These are phyloP conservation scores for Quercus variabilis DNA, from an alignment of 306 rosid genomes.

Conservation along the genomic window DNA sequence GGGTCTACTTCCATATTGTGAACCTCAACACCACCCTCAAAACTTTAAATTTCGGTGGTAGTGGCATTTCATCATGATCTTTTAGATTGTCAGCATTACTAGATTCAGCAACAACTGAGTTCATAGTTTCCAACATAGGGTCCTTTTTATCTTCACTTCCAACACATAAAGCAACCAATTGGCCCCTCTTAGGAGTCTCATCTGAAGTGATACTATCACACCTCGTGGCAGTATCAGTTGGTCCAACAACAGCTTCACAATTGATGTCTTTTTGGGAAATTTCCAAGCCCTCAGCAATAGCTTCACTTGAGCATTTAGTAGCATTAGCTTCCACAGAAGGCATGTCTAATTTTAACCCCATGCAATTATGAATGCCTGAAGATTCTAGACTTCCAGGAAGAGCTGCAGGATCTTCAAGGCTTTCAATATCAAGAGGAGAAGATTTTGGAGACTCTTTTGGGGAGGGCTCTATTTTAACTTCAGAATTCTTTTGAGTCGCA, in stretches of 20 bases:
- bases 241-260: slow-evolving; percentile 12
- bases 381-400: slow-evolving; percentile 3
- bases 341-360: slow-evolving; percentile 1
- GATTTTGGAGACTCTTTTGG: not conserved
- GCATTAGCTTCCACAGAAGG: slow-evolving; percentile 13
- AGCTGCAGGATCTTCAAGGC: not conserved
- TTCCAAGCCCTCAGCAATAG: slow-evolving; percentile 16
- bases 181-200: slow-evolving; percentile 4
- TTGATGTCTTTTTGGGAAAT: slow-evolving; percentile 3
- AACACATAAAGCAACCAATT: not conserved
- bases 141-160: slow-evolving; percentile 5
- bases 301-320: slow-evolving; percentile 15
- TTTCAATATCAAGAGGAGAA: slow-evolving; percentile 12
- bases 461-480: not conserved
- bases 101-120: not conserved
- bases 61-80: slow-evolving; percentile 14
- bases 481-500: not conserved
- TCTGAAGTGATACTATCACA: not conserved
- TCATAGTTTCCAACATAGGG: not conserved
- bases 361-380: slow-evolving; percentile 4
- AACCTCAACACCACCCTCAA: slow-evolving; percentile 13
- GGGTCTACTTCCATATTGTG: slow-evolving; percentile 29
- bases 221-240: not conserved
- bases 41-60: slow-evolving; percentile 1
- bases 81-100: slow-evolving; percentile 1